These are phyloP conservation scores for Colletotrichum sp. DNA, from an alignment of 2,329 filamentous ascomycete species.

Conservation along the genomic window DNA sequence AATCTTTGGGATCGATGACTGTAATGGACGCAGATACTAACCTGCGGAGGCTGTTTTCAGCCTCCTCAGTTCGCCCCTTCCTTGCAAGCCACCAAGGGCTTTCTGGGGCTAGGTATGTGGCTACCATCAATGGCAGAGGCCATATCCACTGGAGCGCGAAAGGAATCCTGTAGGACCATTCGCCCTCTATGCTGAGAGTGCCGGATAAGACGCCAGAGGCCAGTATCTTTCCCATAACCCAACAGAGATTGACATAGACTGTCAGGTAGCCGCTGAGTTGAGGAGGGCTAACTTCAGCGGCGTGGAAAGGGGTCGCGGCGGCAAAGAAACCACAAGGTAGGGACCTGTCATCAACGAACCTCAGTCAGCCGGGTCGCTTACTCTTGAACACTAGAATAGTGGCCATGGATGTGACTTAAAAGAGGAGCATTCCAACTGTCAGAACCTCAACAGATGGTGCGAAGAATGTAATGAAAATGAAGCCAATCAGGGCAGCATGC, in stretches of 20 bases:
- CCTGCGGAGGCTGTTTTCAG: conserved; percentile 39
- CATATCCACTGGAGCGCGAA: conserved; percentile 43
- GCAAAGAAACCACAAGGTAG: conserved; percentile 49
- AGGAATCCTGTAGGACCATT: conserved; percentile 30
- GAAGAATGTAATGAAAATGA: conserved; percentile 54
- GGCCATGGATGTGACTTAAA: conserved; percentile 30
- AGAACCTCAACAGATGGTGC: conserved; percentile 46
- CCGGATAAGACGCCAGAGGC: conserved; percentile 41
- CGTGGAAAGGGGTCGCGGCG: conserved; percentile 44
- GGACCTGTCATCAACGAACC: conserved; percentile 23
- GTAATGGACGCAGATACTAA: conserved; percentile 36
- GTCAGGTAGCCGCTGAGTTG: conserved; percentile 44
- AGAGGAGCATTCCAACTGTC: conserved; percentile 45
- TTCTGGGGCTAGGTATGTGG: conserved; percentile 36
- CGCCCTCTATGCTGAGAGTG: conserved; percentile 31
- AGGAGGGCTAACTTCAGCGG: conserved; percentile 44
- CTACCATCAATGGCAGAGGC: conserved; percentile 34
- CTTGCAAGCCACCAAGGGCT: conserved; percentile 41
- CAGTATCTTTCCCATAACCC: conserved; percentile 44
- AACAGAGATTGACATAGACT: conserved; percentile 46
- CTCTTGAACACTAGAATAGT: neutral
- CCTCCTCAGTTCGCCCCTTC: conserved; percentile 50
- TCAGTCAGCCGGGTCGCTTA: neutral
- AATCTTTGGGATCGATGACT: neutral
- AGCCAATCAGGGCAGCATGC: conserved; percentile 40